Percentiles rank a stretch among this genome's conserved stretches.
Conservation (phyloP, 768 basidiomycete species). For the Trametopsis cervina region DNA sequence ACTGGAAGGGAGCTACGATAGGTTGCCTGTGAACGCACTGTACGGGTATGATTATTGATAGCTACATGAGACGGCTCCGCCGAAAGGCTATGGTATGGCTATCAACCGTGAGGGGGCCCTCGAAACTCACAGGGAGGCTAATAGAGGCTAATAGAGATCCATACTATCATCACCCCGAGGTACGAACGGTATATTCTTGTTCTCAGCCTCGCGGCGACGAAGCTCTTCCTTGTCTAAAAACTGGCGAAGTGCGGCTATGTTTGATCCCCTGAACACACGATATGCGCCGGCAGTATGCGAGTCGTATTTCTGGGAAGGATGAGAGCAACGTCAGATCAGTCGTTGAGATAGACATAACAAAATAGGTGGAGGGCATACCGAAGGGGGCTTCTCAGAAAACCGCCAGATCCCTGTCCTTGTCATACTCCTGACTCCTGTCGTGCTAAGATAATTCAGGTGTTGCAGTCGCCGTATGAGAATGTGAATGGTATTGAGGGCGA, state of each 20-base stretch:
- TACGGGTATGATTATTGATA: neutral
- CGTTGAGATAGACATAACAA: neutral
- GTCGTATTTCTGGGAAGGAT: slow-evolving; percentile 46
- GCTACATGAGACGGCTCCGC: neutral
- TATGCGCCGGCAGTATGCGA: slow-evolving; percentile 62
- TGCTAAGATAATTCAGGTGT: slow-evolving; percentile 65
- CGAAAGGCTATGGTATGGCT: no score
- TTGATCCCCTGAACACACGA: slow-evolving; percentile 72
- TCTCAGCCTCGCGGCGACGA: slow-evolving; percentile 52
- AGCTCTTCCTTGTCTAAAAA: slow-evolving; percentile 69
- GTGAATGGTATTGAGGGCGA: slow-evolving; percentile 73
- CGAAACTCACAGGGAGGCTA: no score
- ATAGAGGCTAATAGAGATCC: slow-evolving; percentile 43
- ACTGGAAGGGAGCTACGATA: neutral
- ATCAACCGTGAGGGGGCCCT: no score
- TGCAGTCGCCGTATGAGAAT: slow-evolving; percentile 53
- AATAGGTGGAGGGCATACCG: slow-evolving; percentile 43
- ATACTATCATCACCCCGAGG: slow-evolving; percentile 58
- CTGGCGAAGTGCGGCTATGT: slow-evolving; percentile 50
- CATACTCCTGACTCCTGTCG: slow-evolving; percentile 75
- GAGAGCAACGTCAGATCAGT: slow-evolving; percentile 3
- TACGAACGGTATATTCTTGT: slow-evolving; percentile 49
- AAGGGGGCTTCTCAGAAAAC: slow-evolving; percentile 71
- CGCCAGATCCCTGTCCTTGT: slow-evolving; percentile 60
- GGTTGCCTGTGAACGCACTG: neutral